Evolutionary conservation across 202 grass and related monocot species (phyloP).

Genomic region (Schoenoplectus tabernaemontani): DNA sequence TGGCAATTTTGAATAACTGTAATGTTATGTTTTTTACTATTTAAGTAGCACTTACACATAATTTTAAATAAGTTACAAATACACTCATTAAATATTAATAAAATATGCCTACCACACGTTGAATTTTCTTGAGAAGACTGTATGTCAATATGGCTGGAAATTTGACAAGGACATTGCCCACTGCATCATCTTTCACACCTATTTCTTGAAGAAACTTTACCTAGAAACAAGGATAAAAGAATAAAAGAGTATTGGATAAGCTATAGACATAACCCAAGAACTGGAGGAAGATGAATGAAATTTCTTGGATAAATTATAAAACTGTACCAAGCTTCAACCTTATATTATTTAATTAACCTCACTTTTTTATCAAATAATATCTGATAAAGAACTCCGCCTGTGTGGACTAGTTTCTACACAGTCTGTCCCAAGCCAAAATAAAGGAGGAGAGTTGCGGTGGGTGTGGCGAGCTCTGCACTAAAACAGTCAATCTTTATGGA

Average conservation of each 20-base stretch:
- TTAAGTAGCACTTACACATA: not conserved
- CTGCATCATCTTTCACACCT: slow-evolving; percentile 64
- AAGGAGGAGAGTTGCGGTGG: too few species aligned
- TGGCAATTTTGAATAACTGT: too few species aligned
- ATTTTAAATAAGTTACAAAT: not conserved
- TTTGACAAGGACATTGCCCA: slow-evolving; percentile 68
- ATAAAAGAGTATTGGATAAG: not conserved
- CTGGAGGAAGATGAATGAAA: not conserved
- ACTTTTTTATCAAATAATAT: not conserved
- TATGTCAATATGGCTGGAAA: slow-evolving; percentile 70
- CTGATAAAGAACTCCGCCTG: too few species aligned
- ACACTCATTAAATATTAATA: slow-evolving; percentile 13
- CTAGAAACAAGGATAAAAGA: slow-evolving; percentile 31
- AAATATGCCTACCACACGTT: slow-evolving; percentile 61
- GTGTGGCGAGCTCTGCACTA: too few species aligned
- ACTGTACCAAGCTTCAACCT: not conserved
- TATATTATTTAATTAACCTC: not conserved
- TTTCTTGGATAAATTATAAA: not conserved
- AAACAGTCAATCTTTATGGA: too few species aligned
- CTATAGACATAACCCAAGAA: not conserved
- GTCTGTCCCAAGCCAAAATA: too few species aligned
- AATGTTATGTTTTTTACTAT: too few species aligned
- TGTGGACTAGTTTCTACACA: too few species aligned
- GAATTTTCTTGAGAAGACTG: slow-evolving; percentile 84
- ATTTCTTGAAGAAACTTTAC: slow-evolving; percentile 82